These are phyloP conservation scores for Blumeria graminis DNA, from an alignment of 2,329 filamentous ascomycete genomes.

Conservation along the genomic window DNA sequence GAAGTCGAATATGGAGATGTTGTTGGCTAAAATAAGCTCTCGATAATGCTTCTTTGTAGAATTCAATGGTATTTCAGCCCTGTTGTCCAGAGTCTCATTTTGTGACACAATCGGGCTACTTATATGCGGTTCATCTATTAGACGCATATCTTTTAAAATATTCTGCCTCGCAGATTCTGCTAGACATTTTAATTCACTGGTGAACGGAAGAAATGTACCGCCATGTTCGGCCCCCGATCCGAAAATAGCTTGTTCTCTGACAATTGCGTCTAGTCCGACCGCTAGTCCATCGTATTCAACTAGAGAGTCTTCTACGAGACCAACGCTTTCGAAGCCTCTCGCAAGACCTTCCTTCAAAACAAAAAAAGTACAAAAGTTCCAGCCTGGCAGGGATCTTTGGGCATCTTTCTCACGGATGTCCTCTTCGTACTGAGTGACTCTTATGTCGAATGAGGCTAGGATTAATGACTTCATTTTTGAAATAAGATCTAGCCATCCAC, in stretches of 20 bases:
- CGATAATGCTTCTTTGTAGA: conserved; percentile 59
- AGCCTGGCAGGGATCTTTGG: conserved; percentile 68
- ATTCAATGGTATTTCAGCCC: conserved; percentile 34
- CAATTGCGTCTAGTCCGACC: conserved; percentile 59
- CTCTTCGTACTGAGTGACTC: conserved; percentile 86
- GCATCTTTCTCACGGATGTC: conserved; percentile 88
- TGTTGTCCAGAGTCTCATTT: conserved; percentile 13
- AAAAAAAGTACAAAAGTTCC: conserved; percentile 99
- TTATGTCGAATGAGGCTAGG: conserved; percentile 65
- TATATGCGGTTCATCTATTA: conserved; percentile 14
- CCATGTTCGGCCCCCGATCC: conserved; percentile 40
- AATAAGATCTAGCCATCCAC: conserved; percentile 65
- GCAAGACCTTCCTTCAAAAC: conserved; percentile 90
- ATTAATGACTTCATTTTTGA: conserved; percentile 73
- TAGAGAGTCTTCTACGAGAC: conserved; percentile 81
- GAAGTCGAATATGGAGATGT: conserved; percentile 92
- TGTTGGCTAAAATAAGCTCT: conserved; percentile 76
- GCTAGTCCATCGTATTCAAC: conserved; percentile 88
- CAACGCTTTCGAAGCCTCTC: conserved; percentile 84
- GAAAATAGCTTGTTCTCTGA: conserved; percentile 44
- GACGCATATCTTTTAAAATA: conserved; percentile 16
- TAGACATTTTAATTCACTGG: conserved; percentile 43
- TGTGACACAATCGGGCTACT: conserved; percentile 11
- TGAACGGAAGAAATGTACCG: conserved; percentile 46
- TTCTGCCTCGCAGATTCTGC: conserved; percentile 27